Evolutionary conservation across 345 rosid species (phyloP).

Genomic region (Hirschfeldia incana): DNA sequence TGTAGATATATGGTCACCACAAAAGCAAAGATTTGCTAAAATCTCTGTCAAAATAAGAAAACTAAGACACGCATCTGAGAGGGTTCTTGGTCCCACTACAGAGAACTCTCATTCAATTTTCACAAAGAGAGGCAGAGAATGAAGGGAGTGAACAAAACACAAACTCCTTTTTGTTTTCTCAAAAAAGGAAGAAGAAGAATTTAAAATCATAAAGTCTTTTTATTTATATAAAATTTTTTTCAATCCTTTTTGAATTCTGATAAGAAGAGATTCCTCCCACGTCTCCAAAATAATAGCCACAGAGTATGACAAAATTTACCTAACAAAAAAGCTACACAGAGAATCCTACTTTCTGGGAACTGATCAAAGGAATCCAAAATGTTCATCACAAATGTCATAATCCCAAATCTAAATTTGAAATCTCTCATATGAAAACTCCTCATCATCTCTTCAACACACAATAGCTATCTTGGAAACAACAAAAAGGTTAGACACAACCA

Average conservation of each 20-base stretch:
- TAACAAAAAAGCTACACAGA: constrained; percentile 20
- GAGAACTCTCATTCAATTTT: constrained; percentile 6
- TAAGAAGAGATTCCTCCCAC: constrained; percentile 37
- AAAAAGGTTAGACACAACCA: no score
- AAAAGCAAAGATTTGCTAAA: constrained; percentile 15
- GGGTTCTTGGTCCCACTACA: constrained; percentile 33
- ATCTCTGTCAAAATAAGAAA: constrained; percentile 24
- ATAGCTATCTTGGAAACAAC: not conserved
- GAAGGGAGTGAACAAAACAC: constrained; percentile 22
- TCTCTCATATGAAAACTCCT: not conserved
- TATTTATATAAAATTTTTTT: constrained; percentile 1
- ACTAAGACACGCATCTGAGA: constrained; percentile 23
- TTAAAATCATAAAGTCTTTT: constrained; percentile 23
- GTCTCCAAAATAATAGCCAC: constrained; percentile 29
- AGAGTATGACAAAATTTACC: constrained; percentile 37
- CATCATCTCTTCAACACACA: not conserved
- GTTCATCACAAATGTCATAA: constrained; percentile 5
- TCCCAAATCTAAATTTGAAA: constrained; percentile 4
- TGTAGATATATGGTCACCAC: constrained; percentile 19
- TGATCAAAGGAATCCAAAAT: constrained; percentile 25
- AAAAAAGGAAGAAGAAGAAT: constrained; percentile 30
- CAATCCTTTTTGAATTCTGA: not conserved
- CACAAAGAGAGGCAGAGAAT: constrained; percentile 29
- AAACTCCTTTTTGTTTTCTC: not conserved
- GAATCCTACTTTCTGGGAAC: constrained; percentile 24